Evolutionary conservation across 2,329 filamentous ascomycete genomes (phyloP), one percentile per base, ranked within the genome.

Genomic region (Trichoderma hamatum): DNA sequence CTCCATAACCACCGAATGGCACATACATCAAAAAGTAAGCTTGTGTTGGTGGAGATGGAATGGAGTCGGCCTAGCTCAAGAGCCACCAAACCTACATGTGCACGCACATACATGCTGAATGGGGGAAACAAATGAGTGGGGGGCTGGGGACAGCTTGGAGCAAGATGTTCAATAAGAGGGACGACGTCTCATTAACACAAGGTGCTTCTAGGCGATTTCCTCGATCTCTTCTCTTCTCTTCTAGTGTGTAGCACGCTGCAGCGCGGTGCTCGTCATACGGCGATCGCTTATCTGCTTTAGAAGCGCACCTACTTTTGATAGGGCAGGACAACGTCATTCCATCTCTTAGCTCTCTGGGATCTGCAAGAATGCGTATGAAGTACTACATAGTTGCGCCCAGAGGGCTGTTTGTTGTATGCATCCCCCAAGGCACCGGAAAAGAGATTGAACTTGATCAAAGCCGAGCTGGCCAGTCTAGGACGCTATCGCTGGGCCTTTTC

Each of bases 201-300:
- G 16, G 10, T n/a, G 39, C 39, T n/a, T 19, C 30, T 30, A 30
- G 30, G 19, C 30, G 4, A n/a, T 6, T 16, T 64, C 39, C 32
- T 36, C 49, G 3, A 54, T 39, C 30, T 54, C 61, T 49, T 64
- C 61, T 54, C 61, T 49, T 64, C 61, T 54, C 21, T n/a, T 36
- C 30, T 9, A 13, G 21, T 24, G 19, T 3, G 56, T 36, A 59
- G 21, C 26, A 39, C 34, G 32, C 34, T 10, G 34, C 51, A 43
- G 55, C 10, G 30, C 19, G 7, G n/a, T 51, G 60, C 43, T 34
- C 43, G 60, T 63, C 60, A 63, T 63, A 63, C 60, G 16, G 24
- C 49, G 32, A 43, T 64, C 49, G 61, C 61, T 55, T 55, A 64
- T 64, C 61, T 55, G 52, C 28, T 2, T 30, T 16, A 26, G 52